phyloP scores from a whole-genome alignment of 139 green algal species.

The Monoraphidium neglectum region DNA sequence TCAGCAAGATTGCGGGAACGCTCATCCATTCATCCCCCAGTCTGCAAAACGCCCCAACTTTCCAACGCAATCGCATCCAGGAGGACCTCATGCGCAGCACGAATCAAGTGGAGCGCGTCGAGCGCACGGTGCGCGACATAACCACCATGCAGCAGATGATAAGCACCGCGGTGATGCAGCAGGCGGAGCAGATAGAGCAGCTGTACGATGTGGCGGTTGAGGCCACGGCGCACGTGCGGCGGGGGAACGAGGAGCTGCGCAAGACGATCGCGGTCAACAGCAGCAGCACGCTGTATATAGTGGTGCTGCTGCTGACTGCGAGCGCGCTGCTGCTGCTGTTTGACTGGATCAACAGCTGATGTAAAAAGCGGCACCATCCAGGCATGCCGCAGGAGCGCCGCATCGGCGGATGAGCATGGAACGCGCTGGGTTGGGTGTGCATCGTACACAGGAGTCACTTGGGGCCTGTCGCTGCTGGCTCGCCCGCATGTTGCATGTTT shows the following conservation, averaged over 20 bases:
- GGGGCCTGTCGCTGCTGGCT: no score
- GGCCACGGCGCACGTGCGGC: conserved; percentile 57
- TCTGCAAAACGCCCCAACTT: no score
- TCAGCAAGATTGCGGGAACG: no score
- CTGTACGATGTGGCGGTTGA: conserved; percentile 68
- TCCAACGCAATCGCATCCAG: no score
- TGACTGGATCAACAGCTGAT: conserved; percentile 78
- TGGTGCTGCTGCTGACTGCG: conserved; percentile 65
- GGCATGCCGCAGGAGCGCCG: no score
- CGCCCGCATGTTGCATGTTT: no score
- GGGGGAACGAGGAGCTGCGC: conserved; percentile 62
- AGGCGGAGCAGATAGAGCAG: conserved; percentile 80
- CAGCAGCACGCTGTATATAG: conserved; percentile 52
- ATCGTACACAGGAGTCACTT: no score
- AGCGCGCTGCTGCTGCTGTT: conserved; percentile 73
- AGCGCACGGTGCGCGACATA: conserved; percentile 74
- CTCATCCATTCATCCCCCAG: no score
- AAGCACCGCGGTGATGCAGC: conserved; percentile 64
- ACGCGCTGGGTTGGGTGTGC: no score
- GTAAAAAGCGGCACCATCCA: no score
- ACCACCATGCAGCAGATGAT: conserved; percentile 82
- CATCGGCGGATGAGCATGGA: no score
- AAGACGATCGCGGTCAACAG: conserved; percentile 73
- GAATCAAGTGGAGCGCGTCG: conserved; percentile 55
- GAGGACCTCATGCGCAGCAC: conserved; percentile 52